phyloP scores from a whole-genome alignment of 2,329 filamentous ascomycete species.

The Pseudogymnoascus verrucosus region DNA sequence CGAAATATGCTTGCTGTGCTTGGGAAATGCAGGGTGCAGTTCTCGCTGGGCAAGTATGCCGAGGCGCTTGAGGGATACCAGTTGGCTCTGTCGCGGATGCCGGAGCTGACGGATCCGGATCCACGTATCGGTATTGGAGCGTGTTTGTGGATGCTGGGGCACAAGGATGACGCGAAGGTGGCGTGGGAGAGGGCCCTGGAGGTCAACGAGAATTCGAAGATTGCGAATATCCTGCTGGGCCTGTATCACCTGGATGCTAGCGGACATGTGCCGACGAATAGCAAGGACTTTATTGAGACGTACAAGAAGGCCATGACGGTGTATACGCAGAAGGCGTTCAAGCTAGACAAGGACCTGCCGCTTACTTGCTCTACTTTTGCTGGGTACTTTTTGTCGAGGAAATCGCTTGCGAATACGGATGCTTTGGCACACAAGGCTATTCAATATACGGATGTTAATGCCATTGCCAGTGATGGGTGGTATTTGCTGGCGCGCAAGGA shows the following conservation, averaged over 20 bases:
- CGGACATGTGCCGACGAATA: slow-evolving; percentile 71
- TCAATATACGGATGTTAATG: slow-evolving; percentile 90
- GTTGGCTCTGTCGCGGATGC: slow-evolving; percentile 76
- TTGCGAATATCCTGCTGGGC: slow-evolving; percentile 82
- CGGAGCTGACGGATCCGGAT: slow-evolving; percentile 83
- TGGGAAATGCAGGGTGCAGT: slow-evolving; percentile 80
- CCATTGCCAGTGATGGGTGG: slow-evolving; percentile 95
- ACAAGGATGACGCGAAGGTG: slow-evolving; percentile 82
- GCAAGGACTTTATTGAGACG: slow-evolving; percentile 72
- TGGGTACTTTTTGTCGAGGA: slow-evolving; percentile 78
- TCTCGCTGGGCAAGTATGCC: slow-evolving; percentile 75
- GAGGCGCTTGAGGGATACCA: slow-evolving; percentile 83
- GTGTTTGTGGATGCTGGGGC: slow-evolving; percentile 94
- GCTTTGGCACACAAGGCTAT: slow-evolving; percentile 86
- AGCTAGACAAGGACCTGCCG: slow-evolving; percentile 83
- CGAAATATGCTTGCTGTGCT: slow-evolving; percentile 89
- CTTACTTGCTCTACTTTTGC: slow-evolving; percentile 87
- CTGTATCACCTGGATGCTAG: slow-evolving; percentile 85
- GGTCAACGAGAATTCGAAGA: slow-evolving; percentile 73
- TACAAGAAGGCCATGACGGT: slow-evolving; percentile 94
- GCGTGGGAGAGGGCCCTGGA: slow-evolving; percentile 88
- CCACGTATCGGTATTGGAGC: slow-evolving; percentile 93
- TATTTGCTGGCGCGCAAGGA: slow-evolving; percentile 88
- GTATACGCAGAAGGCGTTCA: slow-evolving; percentile 89
- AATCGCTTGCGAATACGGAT: slow-evolving; percentile 73